Conservation (phyloP, 2,329 filamentous ascomycete genomes). For the Fusarium oligoseptatum region DNA sequence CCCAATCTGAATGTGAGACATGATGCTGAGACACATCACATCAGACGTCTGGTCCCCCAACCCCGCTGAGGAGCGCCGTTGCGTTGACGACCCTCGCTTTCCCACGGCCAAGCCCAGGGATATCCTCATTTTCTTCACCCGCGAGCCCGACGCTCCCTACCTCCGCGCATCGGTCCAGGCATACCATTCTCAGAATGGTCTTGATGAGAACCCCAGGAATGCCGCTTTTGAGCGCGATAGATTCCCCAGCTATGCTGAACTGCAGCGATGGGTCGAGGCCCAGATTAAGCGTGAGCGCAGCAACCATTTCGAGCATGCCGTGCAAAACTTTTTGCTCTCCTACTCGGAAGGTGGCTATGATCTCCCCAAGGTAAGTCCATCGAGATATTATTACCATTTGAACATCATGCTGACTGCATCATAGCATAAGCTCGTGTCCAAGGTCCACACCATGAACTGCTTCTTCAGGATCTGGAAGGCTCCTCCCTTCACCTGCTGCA, state of each 20-base stretch:
- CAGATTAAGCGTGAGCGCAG: slow-evolving; percentile 53
- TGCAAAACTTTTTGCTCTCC: slow-evolving; percentile 55
- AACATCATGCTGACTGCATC: slow-evolving; percentile 33
- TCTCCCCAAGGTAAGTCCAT: slow-evolving; percentile 55
- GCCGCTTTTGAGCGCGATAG: slow-evolving; percentile 55
- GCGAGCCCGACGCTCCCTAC: slow-evolving; percentile 53
- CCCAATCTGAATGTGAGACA: slow-evolving; percentile 40
- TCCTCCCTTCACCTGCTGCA: slow-evolving; percentile 57
- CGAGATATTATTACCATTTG: slow-evolving; percentile 11
- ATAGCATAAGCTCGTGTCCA: slow-evolving; percentile 58
- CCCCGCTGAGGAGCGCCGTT: slow-evolving; percentile 52
- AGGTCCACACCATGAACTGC: slow-evolving; percentile 62
- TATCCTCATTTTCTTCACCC: slow-evolving; percentile 54
- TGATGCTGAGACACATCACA: slow-evolving; percentile 43
- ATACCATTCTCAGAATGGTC: slow-evolving; percentile 51
- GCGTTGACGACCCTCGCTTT: slow-evolving; percentile 52
- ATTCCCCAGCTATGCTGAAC: slow-evolving; percentile 52
- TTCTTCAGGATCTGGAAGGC: slow-evolving; percentile 65
- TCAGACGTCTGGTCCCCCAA: slow-evolving; percentile 56
- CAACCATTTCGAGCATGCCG: slow-evolving; percentile 49
- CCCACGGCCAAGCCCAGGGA: slow-evolving; percentile 54
- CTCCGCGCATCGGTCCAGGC: slow-evolving; percentile 56
- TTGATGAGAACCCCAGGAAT: slow-evolving; percentile 51
- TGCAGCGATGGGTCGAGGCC: slow-evolving; percentile 55
- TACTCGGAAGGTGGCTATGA: slow-evolving; percentile 53